phyloP scores from a whole-genome alignment of 1,284 basidiomycete genomes.

The Amylostereum areolatum region DNA sequence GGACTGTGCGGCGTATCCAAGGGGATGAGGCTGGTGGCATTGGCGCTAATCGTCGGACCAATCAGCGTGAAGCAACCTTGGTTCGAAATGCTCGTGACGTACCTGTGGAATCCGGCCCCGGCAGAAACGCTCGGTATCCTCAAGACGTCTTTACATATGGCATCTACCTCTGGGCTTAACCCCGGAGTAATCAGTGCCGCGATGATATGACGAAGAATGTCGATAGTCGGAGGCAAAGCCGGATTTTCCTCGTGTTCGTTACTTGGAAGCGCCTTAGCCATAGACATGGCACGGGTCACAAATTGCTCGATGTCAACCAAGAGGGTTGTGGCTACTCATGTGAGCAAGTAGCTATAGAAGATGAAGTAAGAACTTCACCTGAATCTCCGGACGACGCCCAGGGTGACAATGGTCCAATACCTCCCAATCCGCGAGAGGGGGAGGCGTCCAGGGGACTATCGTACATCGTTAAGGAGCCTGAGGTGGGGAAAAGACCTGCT shows the following conservation, averaged over 20 bases:
- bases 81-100: slow-evolving; percentile 10
- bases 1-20: slow-evolving; percentile 28
- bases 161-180: slow-evolving; percentile 54
- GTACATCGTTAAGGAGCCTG: not conserved
- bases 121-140: slow-evolving; percentile 30
- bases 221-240: slow-evolving; percentile 7
- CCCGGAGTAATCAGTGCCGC: slow-evolving; percentile 37
- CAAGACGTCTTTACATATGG: slow-evolving; percentile 49
- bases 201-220: slow-evolving; percentile 25
- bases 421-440: not conserved
- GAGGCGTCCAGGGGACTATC: slow-evolving; percentile 8
- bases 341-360: not conserved
- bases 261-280: slow-evolving; percentile 8
- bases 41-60: slow-evolving; percentile 20
- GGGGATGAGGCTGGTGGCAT: slow-evolving; percentile 38
- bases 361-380: slow-evolving; percentile 11
- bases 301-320: slow-evolving; percentile 23
- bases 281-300: slow-evolving; percentile 13
- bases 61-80: not conserved
- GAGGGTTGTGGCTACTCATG: slow-evolving; percentile 20
- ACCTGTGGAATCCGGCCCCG: slow-evolving; percentile 48
- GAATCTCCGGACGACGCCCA: slow-evolving; percentile 11
- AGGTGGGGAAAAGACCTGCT: not conserved
- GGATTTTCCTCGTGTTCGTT: slow-evolving; percentile 1
- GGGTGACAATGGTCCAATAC: slow-evolving; percentile 3